These are phyloP conservation scores for Scopulariopsis brevicaulis DNA, from an alignment of 2,329 filamentous ascomycete species.

Conservation along the genomic window DNA sequence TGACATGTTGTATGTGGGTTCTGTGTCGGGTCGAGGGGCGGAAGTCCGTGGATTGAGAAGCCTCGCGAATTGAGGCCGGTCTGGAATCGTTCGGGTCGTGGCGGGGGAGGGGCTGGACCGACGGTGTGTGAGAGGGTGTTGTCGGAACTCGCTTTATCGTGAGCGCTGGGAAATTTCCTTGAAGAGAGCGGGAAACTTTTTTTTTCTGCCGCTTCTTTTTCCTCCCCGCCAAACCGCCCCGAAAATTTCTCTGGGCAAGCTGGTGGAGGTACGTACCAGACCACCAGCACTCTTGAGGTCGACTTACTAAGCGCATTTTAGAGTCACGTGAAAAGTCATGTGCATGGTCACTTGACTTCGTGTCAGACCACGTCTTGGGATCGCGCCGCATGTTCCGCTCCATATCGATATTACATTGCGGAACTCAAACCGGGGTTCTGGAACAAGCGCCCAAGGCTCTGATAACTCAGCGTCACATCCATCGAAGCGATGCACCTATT, in stretches of 20 bases:
- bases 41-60: neutral
- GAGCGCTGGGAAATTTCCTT: conserved; percentile 1
- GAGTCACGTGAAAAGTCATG: neutral
- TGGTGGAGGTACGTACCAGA: neutral
- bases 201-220: conserved; percentile 5
- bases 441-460: neutral
- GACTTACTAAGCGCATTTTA: neutral
- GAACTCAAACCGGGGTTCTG: neutral
- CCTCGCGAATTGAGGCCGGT: neutral
- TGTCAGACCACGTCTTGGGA: neutral
- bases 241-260: neutral
- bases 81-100: neutral
- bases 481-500: neutral
- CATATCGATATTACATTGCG: neutral
- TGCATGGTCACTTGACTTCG: neutral
- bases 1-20: conserved; percentile 35
- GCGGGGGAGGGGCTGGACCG: neutral
- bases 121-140: neutral
- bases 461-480: neutral
- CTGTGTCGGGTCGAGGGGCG: neutral
- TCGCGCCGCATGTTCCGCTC: neutral
- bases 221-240: conserved; percentile 1
- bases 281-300: neutral
- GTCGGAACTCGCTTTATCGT: neutral
- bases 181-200: neutral